Base-by-base conservation (phyloP, 106 monocot species). In the Dioscorea alata region DNA sequence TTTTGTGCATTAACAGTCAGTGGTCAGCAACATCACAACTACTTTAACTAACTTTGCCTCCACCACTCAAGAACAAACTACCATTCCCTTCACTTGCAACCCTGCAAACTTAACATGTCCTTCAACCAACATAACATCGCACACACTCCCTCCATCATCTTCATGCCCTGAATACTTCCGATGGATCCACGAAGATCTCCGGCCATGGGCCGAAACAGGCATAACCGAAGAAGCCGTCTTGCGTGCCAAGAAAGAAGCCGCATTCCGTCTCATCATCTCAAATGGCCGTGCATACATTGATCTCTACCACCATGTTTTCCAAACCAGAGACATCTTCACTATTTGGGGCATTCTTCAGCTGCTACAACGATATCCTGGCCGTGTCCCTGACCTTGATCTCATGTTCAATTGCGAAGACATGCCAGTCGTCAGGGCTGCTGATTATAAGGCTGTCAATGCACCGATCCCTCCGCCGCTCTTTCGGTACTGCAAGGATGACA, bases 271-370 rank as follows among this genome's bases (percentile, higher is more conserved):
- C 4, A 51, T 68, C 25, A 64, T 88, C 2, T 10, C 81, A 24
- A 53, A 73, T 56, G 81, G 81, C 57, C 63, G 73, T 21, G 73
- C 61, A 4, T 88, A 84, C 73, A 17, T 84, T 18, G 78, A 88
- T 21, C 49, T 32, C 50, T 88, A 81, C 72, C 53, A 28, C 13
- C 53, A 32, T 12, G 59, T 69, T n/a, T 81, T 73, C 59, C 75
- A 84, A 66, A 73, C 81, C 0, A 50, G 88, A 14, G 84, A 84
- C 35, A 70, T 81, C 7, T 81, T 88, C 81, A 88, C 88, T 13
- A 35, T 88, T 17, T 88, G 88, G 88, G 84, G 88, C 9, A 73
- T 88, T 18, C 69, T 88, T 14, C 88, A 88, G 78, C 74, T 88
- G 15, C 50, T 84, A 12, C 64, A 61, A 24, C 51, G 61, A 34